Base-by-base conservation (phyloP, 352 stramenopile species). In the Phytopythium litorale region DNA sequence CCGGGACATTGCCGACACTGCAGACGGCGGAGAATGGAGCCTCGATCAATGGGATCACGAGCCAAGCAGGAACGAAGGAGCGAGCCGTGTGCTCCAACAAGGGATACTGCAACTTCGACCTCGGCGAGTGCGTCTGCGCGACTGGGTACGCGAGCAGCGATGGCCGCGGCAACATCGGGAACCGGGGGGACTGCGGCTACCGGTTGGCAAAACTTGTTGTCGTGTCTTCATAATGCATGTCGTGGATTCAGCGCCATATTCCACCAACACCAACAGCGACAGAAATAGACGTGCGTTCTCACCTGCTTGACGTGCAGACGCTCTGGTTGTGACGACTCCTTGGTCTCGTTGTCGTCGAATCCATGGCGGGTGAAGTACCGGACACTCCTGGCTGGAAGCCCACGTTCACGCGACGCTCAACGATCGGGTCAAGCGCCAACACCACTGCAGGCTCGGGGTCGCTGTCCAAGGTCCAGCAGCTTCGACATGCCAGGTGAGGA, bases 11-110 rank as follows among this genome's bases (percentile, higher is more conserved):
- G 23, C 55, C 67, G 16, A 66, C 59, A 11, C 53, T 89, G 2
- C 23, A 52, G 8, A 63, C 71, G 1, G 80, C 73, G 3, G 81
- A 84, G n/a, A 68, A 81, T 25, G 74, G 80, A 2, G 70, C 60
- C 16, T 32, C 37, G 7, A 72, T 91, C n/a, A 62, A 59, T 19
- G 70, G 70, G 1, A 58, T 86, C 9, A 7, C 55, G 45, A 84
- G 78, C 38, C 71, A 85, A 32, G 74, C 72, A 7, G 93, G 93
- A 8, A 98, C 90, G 0, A 98, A 97, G 64, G 93, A 98, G 62
- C 86, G 90, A 58, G 73, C 62, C 5, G 66, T 89, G 9, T 98
- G 93, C 72, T 91, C 89, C 11, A 96, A 94, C 69, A 85, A 88
- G 58, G 93, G 93, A 9, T 71, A 82, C 43, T 98, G 93, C 71